Conservation (phyloP, 73 alveolate species). For the Paramecium primaurelia region DNA sequence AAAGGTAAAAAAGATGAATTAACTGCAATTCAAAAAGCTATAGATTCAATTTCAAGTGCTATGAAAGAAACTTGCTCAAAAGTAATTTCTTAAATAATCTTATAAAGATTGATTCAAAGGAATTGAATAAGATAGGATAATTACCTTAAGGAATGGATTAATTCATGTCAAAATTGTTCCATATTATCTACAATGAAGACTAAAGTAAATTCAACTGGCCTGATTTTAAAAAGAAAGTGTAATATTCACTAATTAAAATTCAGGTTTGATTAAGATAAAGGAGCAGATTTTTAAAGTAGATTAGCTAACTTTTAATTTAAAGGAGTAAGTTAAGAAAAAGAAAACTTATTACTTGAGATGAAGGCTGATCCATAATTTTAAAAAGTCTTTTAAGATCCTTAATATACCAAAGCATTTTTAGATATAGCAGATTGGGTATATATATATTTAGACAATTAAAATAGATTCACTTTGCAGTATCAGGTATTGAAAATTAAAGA, state of each 20-base stretch:
- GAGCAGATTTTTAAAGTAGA: constrained; percentile 15
- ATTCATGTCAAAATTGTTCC: not conserved
- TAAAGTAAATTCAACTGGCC: constrained; percentile 7
- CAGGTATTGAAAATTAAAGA: constrained; percentile 38
- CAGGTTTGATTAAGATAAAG: constrained; percentile 36
- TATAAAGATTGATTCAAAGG: not conserved
- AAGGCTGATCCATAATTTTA: constrained; percentile 10
- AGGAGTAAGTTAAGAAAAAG: constrained; percentile 1
- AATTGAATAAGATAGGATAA: not conserved
- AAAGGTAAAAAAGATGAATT: constrained; percentile 46
- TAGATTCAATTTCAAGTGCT: constrained; percentile 39
- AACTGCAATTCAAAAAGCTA: constrained; percentile 35
- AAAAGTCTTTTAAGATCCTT: constrained; percentile 19
- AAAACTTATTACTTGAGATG: constrained; percentile 7
- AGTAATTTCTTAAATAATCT: not conserved
- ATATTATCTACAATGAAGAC: constrained; percentile 34
- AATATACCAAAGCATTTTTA: constrained; percentile 1
- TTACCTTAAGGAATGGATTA: constrained; percentile 33
- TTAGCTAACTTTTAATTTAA: constrained; percentile 32
- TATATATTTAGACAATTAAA: not conserved
- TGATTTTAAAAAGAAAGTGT: constrained; percentile 7
- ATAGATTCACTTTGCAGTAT: constrained; percentile 33
- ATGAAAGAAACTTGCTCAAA: constrained; percentile 45
- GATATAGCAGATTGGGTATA: constrained; percentile 47
- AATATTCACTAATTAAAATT: not conserved